Base-by-base conservation (phyloP, 2,329 filamentous ascomycete species). In the Ophiostoma populinum region DNA sequence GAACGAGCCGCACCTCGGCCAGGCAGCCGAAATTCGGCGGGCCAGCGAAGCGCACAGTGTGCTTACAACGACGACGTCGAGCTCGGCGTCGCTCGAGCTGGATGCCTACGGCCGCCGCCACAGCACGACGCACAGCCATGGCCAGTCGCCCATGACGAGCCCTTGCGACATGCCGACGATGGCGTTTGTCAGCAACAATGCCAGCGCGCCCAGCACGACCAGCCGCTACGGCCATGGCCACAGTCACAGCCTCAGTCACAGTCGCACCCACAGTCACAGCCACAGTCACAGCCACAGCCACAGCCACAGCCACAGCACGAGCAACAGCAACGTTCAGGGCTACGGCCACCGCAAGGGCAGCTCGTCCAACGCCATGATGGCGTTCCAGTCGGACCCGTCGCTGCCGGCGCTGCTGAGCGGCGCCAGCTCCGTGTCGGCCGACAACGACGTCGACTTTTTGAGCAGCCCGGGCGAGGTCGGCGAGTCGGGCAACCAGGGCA, bases 341-440 rank as follows among this genome's bases (percentile, higher is more conserved):
- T n/a, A n/a, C n/a, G 34, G 32, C 6, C 19, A 32, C 9, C 20
- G 37, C 36, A 58, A 58, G 40, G 55, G 54, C n/a, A 49, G 55
- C 1, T 56, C 21, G 21, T 22, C 60, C 4, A 62, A 64, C 6
- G 56, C 61, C 7, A 63, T 65, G 45, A 46, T 65, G 12, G 58
- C 56, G 3, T 75, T 73, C 49, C 68, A 67, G 37, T 76, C 71
- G 3, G 71, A 76, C 35, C 71, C 70, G 0, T 77, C 72, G 5
- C 52, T 77, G 3, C 72, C 72, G 9, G 70, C 71, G 6, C 54
- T 76, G 7, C 57, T 76, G 9, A 76, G 71, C 38, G 68, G 71
- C 9, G 68, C 70, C 7, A 75, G 70, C 46, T 77, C 72, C 3
- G 62, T 75, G 8, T 76, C 70, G 11, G 69, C 67, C 1, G 72